A percentile compares a stretch with the other conserved stretches of the same genome.
These are phyloP conservation scores for Sugiyamaella pinicola DNA, from an alignment of 1,139 yeast genomes.

Conservation along the genomic window DNA sequence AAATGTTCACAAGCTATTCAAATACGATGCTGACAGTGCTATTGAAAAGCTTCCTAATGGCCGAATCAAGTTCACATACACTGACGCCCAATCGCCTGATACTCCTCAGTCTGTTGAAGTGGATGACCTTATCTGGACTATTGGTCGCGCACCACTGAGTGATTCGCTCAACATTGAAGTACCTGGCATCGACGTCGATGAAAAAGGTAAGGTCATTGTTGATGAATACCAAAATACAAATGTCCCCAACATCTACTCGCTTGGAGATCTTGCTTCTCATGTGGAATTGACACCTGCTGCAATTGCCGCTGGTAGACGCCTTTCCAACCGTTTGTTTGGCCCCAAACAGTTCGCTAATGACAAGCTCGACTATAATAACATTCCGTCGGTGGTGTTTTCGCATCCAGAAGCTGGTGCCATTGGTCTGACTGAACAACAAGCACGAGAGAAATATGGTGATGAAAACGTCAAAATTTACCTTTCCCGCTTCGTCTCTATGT, in stretches of 20 bases:
- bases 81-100: slow-evolving; percentile 43
- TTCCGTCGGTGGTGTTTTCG: slow-evolving; percentile 91
- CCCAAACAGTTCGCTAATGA: slow-evolving; percentile 63
- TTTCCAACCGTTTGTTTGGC: slow-evolving; percentile 89
- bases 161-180: slow-evolving; percentile 70
- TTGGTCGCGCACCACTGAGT: slow-evolving; percentile 80
- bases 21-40: slow-evolving; percentile 49
- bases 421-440: slow-evolving; percentile 80
- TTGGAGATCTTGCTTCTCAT: slow-evolving; percentile 84
- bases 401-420: slow-evolving; percentile 98
- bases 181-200: slow-evolving; percentile 68
- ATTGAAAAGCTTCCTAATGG: slow-evolving; percentile 65
- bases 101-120: slow-evolving; percentile 54
- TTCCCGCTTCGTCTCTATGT: slow-evolving; percentile 87
- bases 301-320: slow-evolving; percentile 95
- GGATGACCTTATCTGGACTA: slow-evolving; percentile 87
- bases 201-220: slow-evolving; percentile 60
- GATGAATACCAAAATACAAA: slow-evolving; percentile 88
- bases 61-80: slow-evolving; percentile 61
- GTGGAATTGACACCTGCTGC: slow-evolving; percentile 97
- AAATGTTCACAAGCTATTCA: slow-evolving; percentile 68
- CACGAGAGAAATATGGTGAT: slow-evolving; percentile 74
- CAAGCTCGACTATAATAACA: slow-evolving; percentile 79
- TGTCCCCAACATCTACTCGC: slow-evolving; percentile 70
- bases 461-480: slow-evolving; percentile 80